Conservation (phyloP, 139 green algal genomes). For the Chlamydomonas sphaeroides region DNA sequence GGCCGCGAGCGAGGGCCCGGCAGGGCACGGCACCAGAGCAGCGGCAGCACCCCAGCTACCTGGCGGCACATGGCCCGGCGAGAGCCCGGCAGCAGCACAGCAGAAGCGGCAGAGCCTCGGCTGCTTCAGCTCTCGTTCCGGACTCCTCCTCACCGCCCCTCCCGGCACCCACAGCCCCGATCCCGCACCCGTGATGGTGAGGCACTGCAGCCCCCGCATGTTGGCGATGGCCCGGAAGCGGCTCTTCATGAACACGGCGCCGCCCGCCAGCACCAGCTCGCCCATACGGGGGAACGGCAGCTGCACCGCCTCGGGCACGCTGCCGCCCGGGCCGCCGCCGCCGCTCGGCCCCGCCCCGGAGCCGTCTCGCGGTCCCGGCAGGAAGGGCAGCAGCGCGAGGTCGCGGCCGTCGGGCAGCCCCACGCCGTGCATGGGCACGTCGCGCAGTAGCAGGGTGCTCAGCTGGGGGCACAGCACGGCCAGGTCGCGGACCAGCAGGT, state of each 20-base stretch:
- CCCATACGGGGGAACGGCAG: constrained; percentile 12
- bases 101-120: too few relatives aligned
- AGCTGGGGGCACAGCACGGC: constrained; percentile 22
- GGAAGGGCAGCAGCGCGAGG: constrained; percentile 8
- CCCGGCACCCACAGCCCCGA: too few relatives aligned
- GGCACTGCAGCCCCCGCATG: constrained; percentile 5
- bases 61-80: too few relatives aligned
- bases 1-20: too few relatives aligned
- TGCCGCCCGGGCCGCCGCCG: neutral
- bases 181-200: constrained; percentile 22
- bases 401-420: constrained; percentile 19
- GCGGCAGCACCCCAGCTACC: too few relatives aligned
- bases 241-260: constrained; percentile 16
- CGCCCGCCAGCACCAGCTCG: neutral
- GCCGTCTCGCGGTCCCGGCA: neutral
- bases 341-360: neutral
- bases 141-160: too few relatives aligned
- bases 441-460: neutral
- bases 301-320: neutral
- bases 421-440: constrained; percentile 11
- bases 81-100: too few relatives aligned
- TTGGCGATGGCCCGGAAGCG: constrained; percentile 7
- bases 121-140: too few relatives aligned
- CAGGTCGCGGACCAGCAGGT: constrained; percentile 33
- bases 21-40: too few relatives aligned